These are phyloP conservation scores for Plasmodiophora brassicae DNA, from an alignment of 208 protist species.

Conservation along the genomic window DNA sequence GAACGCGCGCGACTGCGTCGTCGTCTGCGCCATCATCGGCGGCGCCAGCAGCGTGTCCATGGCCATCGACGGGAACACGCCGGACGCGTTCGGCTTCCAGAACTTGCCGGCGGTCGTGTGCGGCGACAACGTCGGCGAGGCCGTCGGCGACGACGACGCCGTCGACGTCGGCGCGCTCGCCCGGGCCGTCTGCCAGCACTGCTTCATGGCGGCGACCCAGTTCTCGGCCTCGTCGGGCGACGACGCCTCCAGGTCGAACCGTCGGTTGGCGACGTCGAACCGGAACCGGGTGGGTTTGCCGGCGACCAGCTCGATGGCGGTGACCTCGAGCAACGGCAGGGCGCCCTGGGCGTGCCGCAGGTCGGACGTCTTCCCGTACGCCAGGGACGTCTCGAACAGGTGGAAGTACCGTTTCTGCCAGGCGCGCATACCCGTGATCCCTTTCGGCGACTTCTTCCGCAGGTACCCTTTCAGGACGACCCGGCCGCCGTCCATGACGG, in stretches of 20 bases:
- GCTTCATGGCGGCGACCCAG: background rate
- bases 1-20: background rate
- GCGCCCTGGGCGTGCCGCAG: background rate
- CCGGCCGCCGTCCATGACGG: too few relatives aligned
- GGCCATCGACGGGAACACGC: background rate
- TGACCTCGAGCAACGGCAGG: background rate
- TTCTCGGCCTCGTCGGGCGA: background rate
- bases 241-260: background rate
- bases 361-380: background rate
- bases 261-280: background rate
- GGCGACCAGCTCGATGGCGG: background rate
- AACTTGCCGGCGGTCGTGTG: background rate
- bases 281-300: background rate
- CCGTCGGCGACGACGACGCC: too few relatives aligned
- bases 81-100: background rate
- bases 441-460: constrained; percentile 8
- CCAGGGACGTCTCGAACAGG: background rate
- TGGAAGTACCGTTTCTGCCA: constrained; percentile 17
- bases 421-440: background rate
- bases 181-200: background rate
- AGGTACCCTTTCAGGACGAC: background rate
- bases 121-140: background rate
- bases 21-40: background rate
- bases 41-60: background rate
- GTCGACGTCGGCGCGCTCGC: too few relatives aligned